Evolutionary conservation across 1,284 basidiomycete genomes (phyloP), one percentile per base, ranked within the genome.

Genomic region (Gymnopus androsaceus): DNA sequence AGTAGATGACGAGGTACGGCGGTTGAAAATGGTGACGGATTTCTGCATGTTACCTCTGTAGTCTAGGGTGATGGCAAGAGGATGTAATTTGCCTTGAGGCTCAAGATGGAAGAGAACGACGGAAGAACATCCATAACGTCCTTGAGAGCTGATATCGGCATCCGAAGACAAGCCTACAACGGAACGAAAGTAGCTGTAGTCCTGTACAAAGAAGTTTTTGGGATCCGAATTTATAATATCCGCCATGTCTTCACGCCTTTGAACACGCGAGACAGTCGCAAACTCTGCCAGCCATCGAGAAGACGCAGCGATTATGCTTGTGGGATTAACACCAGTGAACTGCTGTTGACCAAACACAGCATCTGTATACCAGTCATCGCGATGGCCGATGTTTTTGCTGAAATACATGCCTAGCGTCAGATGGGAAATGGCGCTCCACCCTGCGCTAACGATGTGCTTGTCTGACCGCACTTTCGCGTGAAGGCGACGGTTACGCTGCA

Each of bases 361-460:
- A 48, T 68, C 67, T 17, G 64, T 64, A 41, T 63, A 67, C 67
- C 67, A 68, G 50, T 68, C 67, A 17, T 52, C 25, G 28, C 66
- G 62, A 30, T 59, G 58, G 5, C 67, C 67, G 15, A 68, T 60
- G 48, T 67, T 68, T 12, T 54, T 58, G 38, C 50, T 51, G 23
- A 55, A 57, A 47, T 59, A 67, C 60, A 64, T 63, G 45, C 63
- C 54, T n/a, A 25, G 40, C 40, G 14, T n/a, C 27, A 14, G 51
- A 45, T 30, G 38, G 30, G 25, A 17, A 47, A 23, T 17, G 42
- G 37, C 23, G 11, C 40, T 41, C 19, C 15, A 11, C 21, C 21
- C 9, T 41, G 40, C 17, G n/a, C n/a, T n/a, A n/a, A n/a, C n/a
- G n/a, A n/a, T n/a, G n/a, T n/a, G n/a, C n/a, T n/a, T n/a, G n/a